phyloP scores from a whole-genome alignment of 2,329 filamentous ascomycete species.

The Botrytis galanthina region DNA sequence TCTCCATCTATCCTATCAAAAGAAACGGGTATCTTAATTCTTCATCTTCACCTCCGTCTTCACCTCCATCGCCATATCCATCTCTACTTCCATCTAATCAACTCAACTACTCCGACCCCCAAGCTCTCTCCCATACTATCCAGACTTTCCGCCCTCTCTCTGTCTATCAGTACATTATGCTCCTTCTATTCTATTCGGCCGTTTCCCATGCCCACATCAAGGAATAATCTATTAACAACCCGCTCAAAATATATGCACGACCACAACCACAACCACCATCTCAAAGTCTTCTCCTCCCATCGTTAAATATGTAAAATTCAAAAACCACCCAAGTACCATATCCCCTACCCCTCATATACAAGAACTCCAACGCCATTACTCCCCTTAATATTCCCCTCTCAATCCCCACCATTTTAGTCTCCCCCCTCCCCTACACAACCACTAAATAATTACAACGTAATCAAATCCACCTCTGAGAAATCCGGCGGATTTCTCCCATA shows the following conservation, averaged over 20 bases:
- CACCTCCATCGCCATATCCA: too few species aligned
- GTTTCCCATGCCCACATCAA: neutral
- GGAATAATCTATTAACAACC: neutral
- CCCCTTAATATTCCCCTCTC: neutral
- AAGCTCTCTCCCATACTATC: too few species aligned
- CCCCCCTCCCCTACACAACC: neutral
- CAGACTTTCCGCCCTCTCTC: neutral
- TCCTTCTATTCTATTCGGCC: neutral
- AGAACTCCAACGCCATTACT: neutral
- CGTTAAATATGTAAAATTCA: neutral
- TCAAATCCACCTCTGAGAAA: constrained; percentile 84
- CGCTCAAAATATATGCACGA: too few species aligned
- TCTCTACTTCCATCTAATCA: too few species aligned
- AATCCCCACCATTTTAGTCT: neutral
- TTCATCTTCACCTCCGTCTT: neutral
- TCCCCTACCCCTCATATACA: too few species aligned
- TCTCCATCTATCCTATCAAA: neutral
- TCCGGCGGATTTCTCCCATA: constrained; percentile 85
- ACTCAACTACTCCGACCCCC: too few species aligned
- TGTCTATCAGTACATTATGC: neutral
- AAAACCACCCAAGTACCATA: neutral
- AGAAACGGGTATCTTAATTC: neutral
- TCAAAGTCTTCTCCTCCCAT: neutral
- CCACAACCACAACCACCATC: too few species aligned
- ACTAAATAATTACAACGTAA: constrained; percentile 60